Conservation (phyloP, 148 eudicot genomes). For the Cornus florida region DNA sequence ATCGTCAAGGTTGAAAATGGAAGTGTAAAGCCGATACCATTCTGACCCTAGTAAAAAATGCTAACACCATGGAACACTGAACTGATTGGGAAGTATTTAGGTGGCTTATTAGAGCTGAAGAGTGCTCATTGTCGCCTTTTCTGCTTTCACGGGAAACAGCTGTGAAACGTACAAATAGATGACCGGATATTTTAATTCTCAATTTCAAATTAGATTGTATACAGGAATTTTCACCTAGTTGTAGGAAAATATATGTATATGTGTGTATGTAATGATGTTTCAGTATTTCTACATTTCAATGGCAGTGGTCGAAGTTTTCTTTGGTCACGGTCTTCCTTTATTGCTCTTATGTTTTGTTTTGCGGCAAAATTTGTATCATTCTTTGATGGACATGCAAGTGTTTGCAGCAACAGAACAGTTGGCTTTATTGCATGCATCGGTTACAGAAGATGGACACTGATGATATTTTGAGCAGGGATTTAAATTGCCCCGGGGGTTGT, state of each 20-base stretch:
- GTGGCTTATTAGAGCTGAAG: neutral
- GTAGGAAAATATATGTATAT: slow-evolving; percentile 11
- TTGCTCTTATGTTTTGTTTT: neutral
- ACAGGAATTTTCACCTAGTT: neutral
- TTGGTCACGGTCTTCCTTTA: neutral
- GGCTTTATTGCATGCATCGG: no score
- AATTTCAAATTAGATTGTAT: neutral
- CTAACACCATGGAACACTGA: slow-evolving; percentile 11
- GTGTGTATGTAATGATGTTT: slow-evolving; percentile 6
- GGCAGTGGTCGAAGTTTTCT: neutral
- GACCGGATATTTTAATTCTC: neutral
- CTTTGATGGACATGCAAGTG: no score
- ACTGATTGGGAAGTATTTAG: neutral
- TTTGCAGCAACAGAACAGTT: no score
- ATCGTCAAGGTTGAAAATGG: slow-evolving; percentile 26
- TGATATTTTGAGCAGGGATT: no score
- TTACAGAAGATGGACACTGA: no score
- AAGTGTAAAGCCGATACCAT: slow-evolving; percentile 31
- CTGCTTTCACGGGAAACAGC: neutral
- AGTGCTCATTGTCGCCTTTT: neutral
- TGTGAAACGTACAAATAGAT: slow-evolving; percentile 4
- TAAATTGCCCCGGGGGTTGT: no score
- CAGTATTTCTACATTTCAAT: neutral
- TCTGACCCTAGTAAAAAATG: slow-evolving; percentile 4
- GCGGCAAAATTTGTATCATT: no score